A percentile compares a stretch with the other conserved stretches of the same genome.
phyloP scores from a whole-genome alignment of 768 basidiomycete genomes.

The Podaxis mareebaensis region DNA sequence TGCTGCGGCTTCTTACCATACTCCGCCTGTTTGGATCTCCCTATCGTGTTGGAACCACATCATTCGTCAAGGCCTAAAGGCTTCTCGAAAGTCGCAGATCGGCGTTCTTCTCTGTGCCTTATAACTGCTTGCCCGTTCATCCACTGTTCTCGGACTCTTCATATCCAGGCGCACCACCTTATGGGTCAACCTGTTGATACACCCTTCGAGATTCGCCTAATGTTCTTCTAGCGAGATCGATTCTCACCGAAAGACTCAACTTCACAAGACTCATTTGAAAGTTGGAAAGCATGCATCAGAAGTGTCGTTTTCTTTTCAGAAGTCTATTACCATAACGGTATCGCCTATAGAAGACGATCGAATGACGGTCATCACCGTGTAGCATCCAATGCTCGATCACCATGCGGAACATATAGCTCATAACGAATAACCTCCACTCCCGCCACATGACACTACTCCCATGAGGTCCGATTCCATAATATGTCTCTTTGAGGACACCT shows the following conservation, averaged over 20 bases:
- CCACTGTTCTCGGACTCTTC: neutral
- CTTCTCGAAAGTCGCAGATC: neutral
- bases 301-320: neutral
- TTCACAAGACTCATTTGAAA: neutral
- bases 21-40: neutral
- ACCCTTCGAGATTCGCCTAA: neutral
- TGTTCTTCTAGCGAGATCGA: neutral
- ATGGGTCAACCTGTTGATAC: neutral
- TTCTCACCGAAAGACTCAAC: neutral
- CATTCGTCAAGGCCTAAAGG: neutral
- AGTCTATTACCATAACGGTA: neutral
- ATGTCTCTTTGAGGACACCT: slow-evolving; percentile 8
- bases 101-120: neutral
- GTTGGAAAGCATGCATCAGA: neutral
- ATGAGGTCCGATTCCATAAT: slow-evolving; percentile 13
- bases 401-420: slow-evolving; percentile 8
- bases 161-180: neutral
- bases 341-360: neutral
- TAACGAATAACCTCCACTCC: neutral
- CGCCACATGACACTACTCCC: slow-evolving; percentile 9
- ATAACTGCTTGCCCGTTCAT: neutral
- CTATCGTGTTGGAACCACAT: neutral
- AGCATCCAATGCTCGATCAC: slow-evolving; percentile 8
- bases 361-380: neutral
- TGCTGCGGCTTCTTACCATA: slow-evolving; percentile 3